Base-by-base conservation (phyloP, 2,329 filamentous ascomycete genomes). In the Penicillium sp. region DNA sequence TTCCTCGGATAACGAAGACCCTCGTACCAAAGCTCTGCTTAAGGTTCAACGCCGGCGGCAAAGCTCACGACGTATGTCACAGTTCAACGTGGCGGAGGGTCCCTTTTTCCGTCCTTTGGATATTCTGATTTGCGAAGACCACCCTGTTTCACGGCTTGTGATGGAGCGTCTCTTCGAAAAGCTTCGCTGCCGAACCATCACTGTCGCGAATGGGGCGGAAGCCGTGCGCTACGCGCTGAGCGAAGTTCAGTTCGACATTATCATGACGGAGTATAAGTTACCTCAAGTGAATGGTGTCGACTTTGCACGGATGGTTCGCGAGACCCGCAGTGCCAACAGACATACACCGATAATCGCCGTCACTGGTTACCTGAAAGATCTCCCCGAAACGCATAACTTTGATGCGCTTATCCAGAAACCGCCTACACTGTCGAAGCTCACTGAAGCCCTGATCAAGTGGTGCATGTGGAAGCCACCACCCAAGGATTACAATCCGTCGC, bases 131-230 rank as follows among this genome's bases (percentile, higher is more conserved):
- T 97, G 94, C 68, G 94, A 99, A 74, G 94, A 99, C 65, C 94
- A 99, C 69, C 94, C 94, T 0, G 93, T 99, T 3, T 96, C 94
- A 5, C 85, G 93, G 18, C 86, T 99, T 78, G 93, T 99, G n/a
- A 97, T 99, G 93, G 94, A 99, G 68, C 94, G 96, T 64, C 78
- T 99, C 7, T 81, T 99, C 46, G 94, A 99, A 71, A 99, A 97
- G 74, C 79, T 97, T 29, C 88, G 91, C 29, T 99, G 94, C 66
- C 89, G 94, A 34, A 97, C 93, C 7, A 94, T 99, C 64, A 91
- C 90, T 2, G 93, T 94, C 4, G 83, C 87, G 3, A 96, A 92
- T 62, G 94, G 94, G 1, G 87, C 90, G 0, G 94, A 99, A 68
- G 94, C 93, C 9, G 88, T 96, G 64, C 86, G 93, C 18, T 96